Evolutionary conservation across 1,284 basidiomycete species (phyloP).

Genomic region (Pseudozyma flocculosa): DNA sequence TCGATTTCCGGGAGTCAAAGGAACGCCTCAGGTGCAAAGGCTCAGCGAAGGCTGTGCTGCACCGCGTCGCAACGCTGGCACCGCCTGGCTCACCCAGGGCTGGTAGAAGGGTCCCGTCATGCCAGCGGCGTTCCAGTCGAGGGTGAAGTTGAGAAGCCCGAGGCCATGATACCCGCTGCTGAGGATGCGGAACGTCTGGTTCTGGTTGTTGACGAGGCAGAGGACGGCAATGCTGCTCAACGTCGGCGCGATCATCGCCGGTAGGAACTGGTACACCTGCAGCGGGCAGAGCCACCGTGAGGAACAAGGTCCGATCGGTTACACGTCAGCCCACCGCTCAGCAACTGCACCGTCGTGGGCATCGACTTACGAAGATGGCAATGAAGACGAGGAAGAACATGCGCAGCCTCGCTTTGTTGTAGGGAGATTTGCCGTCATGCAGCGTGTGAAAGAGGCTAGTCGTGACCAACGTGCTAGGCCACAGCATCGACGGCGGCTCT

Average conservation of each 20-base stretch:
- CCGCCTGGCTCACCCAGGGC: constrained; percentile 57
- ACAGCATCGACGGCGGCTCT: constrained; percentile 57
- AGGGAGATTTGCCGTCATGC: constrained; percentile 57
- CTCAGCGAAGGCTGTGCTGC: too few species aligned
- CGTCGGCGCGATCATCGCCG: constrained; percentile 61
- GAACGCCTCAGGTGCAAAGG: neutral
- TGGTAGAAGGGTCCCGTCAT: constrained; percentile 61
- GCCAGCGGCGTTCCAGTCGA: constrained; percentile 63
- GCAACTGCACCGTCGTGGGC: too few species aligned
- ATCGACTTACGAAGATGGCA: constrained; percentile 47
- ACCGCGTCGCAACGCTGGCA: too few species aligned
- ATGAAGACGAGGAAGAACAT: constrained; percentile 61
- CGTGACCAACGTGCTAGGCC: constrained; percentile 61
- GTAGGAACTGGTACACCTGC: constrained; percentile 61
- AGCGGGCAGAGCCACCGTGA: neutral
- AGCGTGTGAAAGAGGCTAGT: constrained; percentile 63
- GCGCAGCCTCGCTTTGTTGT: constrained; percentile 59
- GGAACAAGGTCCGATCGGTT: too few species aligned
- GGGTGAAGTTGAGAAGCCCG: constrained; percentile 61
- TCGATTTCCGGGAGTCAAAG: neutral
- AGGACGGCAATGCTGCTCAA: constrained; percentile 62
- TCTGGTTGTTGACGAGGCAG: constrained; percentile 60
- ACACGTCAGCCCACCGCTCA: too few species aligned
- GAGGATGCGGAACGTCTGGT: constrained; percentile 59
- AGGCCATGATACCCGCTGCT: constrained; percentile 62